A percentile compares a stretch with the other conserved stretches of the same genome.
phyloP scores from a whole-genome alignment of 2,329 filamentous ascomycete species.

The Exophiala alcalophila region DNA sequence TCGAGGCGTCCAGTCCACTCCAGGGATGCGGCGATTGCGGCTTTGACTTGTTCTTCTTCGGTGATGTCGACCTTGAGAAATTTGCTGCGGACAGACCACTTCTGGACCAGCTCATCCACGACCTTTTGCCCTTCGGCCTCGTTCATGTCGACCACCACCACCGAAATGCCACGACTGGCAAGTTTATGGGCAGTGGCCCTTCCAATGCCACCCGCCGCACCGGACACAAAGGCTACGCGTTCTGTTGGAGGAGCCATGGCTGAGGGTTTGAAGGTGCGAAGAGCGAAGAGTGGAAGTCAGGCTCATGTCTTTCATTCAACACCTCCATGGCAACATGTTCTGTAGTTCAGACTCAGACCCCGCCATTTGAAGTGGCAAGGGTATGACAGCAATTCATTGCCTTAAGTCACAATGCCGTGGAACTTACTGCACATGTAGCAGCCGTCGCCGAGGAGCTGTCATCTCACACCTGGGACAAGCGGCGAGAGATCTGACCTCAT shows the following conservation, averaged over 20 bases:
- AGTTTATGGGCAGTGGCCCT: constrained; percentile 21
- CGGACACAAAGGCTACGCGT: constrained; percentile 22
- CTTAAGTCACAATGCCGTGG: too few relatives aligned
- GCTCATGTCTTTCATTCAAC: too few relatives aligned
- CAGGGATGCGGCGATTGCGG: constrained; percentile 10
- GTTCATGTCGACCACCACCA: constrained; percentile 22
- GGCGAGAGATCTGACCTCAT: too few relatives aligned
- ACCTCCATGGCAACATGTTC: too few relatives aligned
- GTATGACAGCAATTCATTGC: too few relatives aligned
- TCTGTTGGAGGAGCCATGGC: constrained; percentile 9
- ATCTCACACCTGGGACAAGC: too few relatives aligned
- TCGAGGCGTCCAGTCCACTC: constrained; percentile 23
- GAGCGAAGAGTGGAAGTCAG: neutral
- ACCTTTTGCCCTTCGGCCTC: constrained; percentile 10
- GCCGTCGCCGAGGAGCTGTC: too few relatives aligned
- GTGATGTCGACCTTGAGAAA: constrained; percentile 26
- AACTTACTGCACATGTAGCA: too few relatives aligned
- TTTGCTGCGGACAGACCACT: constrained; percentile 19
- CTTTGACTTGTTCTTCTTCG: constrained; percentile 23
- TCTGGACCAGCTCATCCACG: constrained; percentile 16
- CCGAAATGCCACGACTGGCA: constrained; percentile 17
- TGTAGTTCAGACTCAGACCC: too few relatives aligned
- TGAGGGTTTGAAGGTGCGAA: constrained; percentile 1
- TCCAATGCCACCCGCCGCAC: constrained; percentile 23
- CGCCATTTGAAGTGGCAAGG: too few relatives aligned